A percentile compares a stretch with the other conserved stretches of the same genome.
Conservation (phyloP, 2,329 filamentous ascomycete genomes). For the Alternaria solani region DNA sequence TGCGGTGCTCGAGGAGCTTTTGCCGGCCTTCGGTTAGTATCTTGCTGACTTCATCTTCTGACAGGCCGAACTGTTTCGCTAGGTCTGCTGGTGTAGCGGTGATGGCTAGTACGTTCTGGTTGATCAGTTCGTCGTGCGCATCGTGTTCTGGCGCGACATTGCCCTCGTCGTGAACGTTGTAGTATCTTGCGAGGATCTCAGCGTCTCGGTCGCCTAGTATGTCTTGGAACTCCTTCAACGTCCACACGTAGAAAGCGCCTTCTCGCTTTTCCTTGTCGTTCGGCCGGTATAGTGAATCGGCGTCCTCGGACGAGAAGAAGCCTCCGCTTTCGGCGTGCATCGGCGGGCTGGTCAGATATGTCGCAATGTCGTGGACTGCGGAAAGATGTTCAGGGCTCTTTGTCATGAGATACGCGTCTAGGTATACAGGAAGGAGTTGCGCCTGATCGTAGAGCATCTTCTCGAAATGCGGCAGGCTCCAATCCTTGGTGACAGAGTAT, state of each 20-base stretch:
- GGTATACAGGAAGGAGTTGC: conserved; percentile 81
- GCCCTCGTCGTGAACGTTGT: conserved; percentile 82
- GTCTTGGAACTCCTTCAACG: conserved; percentile 81
- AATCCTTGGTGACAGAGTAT: conserved; percentile 90
- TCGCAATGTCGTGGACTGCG: conserved; percentile 80
- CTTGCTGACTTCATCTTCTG: conserved; percentile 71
- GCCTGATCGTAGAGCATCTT: conserved; percentile 96
- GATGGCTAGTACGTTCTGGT: conserved; percentile 86
- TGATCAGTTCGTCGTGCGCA: conserved; percentile 91
- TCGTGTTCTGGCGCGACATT: conserved; percentile 86
- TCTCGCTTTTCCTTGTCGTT: conserved; percentile 84
- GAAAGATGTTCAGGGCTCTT: conserved; percentile 76
- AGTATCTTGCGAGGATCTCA: conserved; percentile 81
- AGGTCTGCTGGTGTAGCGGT: conserved; percentile 73
- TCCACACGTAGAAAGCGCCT: conserved; percentile 96
- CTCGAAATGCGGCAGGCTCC: conserved; percentile 95
- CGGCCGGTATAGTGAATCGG: conserved; percentile 79
- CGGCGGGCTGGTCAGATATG: conserved; percentile 80
- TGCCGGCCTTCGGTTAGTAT: conserved; percentile 72
- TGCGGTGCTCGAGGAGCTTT: conserved; percentile 75
- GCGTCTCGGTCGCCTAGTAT: conserved; percentile 75
- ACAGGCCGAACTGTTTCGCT: conserved; percentile 76
- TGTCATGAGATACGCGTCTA: conserved; percentile 81
- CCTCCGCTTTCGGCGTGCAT: conserved; percentile 74
- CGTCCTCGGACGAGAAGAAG: conserved; percentile 88